Conservation (phyloP, 2,329 filamentous ascomycete genomes). For the Remersonia thermophila region DNA sequence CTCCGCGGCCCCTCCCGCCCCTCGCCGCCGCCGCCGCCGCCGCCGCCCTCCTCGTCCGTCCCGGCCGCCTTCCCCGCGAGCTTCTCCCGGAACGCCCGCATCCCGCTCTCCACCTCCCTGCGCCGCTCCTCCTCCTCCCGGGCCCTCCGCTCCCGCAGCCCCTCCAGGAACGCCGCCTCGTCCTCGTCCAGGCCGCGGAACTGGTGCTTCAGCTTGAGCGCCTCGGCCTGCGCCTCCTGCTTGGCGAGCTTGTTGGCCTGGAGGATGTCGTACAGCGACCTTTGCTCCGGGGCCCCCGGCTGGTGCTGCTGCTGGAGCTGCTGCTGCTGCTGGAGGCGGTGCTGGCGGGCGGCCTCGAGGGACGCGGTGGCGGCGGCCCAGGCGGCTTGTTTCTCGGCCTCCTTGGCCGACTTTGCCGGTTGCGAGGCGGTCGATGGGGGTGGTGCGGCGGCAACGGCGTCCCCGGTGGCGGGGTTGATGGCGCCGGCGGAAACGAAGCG, state of each 20-base stretch:
- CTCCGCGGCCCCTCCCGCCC: too few species aligned
- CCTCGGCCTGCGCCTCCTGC: conserved; percentile 71
- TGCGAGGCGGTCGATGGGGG: conserved; percentile 4
- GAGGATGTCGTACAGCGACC: conserved; percentile 59
- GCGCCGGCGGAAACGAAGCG: conserved; percentile 45
- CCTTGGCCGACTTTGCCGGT: background rate
- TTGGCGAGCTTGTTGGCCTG: conserved; percentile 80
- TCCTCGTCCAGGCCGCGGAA: conserved; percentile 68
- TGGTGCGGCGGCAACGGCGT: conserved; percentile 13
- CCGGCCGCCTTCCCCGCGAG: conserved; percentile 2
- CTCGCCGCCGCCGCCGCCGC: too few species aligned
- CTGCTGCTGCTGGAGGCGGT: conserved; percentile 38
- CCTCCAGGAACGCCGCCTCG: conserved; percentile 63
- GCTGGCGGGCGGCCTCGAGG: conserved; percentile 46
- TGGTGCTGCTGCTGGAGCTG: conserved; percentile 25
- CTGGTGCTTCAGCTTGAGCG: conserved; percentile 59
- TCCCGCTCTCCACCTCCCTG: conserved; percentile 43
- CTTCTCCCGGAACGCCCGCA: conserved; percentile 42
- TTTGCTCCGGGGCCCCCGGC: too few species aligned
- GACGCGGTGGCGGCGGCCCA: conserved; percentile 55
- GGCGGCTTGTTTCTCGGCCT: conserved; percentile 23
- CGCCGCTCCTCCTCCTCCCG: conserved; percentile 42
- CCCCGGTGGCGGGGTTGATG: conserved; percentile 30
- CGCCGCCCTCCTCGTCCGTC: conserved; percentile 7
- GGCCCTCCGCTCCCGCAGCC: conserved; percentile 36